Evolutionary conservation across 768 basidiomycete genomes (phyloP), one percentile per base, ranked within the genome.

Genomic region (Lactarius sanguifluus): DNA sequence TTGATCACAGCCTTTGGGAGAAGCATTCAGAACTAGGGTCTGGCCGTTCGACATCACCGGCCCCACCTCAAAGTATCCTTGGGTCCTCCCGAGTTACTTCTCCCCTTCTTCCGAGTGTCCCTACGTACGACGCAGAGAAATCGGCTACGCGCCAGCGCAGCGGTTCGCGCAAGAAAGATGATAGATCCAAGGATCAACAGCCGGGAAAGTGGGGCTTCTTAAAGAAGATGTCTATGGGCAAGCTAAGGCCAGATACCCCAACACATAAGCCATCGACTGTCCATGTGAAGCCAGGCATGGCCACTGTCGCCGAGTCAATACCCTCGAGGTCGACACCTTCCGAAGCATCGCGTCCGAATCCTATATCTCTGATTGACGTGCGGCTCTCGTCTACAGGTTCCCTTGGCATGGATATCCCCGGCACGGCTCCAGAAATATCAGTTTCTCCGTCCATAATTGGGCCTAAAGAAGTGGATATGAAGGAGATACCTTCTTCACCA

Each of bases 141-240:
- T 30, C 40, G 36, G 15, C 64, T 12, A 41, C 28, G 34, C 70
- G 68, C 40, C 70, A 69, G 52, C 70, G 68, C 30, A 62, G 64
- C 59, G 63, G 60, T n/a, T 59, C 69, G 34, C 70, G 70, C 62
- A 70, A 47, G 40, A 66, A 66, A 59, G 69, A 68, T 5, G 69
- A 68, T 45, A 62, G 70, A 66, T 62, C 66, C 30, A 74, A 77
- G 59, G 77, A 78, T 57, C 85, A 88, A 71, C 89, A 91, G 75
- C 79, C 79, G 45, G 87, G 88, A 61, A 88, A 92, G 64, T 96
- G 96, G 95, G 94, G 95, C 4, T 96, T 98, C 79, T 80, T 98
- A 66, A 94, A 95, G 80, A 98, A 98, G 79, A 97, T 98, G 94
- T 96, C 94, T 7, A 96, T 96, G 93, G 90, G 94, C 16, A 93